Conservation (phyloP, 1,284 basidiomycete species). For the Neolentinus lepideus region DNA sequence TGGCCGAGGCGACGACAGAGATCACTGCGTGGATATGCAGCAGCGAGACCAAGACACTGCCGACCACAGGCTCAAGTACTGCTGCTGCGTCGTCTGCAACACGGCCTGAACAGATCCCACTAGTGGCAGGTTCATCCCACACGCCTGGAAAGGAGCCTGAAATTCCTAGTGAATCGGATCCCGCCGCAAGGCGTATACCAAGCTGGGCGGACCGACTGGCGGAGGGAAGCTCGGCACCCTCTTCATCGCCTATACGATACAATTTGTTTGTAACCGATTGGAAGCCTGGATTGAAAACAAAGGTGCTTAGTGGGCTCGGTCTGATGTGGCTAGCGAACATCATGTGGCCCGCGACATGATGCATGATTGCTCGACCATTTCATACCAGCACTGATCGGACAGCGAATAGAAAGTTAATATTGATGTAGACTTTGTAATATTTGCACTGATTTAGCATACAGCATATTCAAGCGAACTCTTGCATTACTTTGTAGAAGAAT, state of each 20-base stretch:
- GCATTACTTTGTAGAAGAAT: neutral
- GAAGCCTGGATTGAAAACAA: slow-evolving; percentile 28
- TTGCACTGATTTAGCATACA: neutral
- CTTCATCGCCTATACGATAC: slow-evolving; percentile 20
- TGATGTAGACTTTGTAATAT: neutral
- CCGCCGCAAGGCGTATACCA: slow-evolving; percentile 27
- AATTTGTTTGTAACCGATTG: slow-evolving; percentile 25
- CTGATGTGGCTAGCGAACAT: slow-evolving; percentile 53
- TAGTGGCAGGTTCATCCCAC: slow-evolving; percentile 12
- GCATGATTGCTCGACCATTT: slow-evolving; percentile 2
- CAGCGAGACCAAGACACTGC: slow-evolving; percentile 24
- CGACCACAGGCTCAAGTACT: slow-evolving; percentile 13
- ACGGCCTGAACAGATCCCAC: slow-evolving; percentile 1
- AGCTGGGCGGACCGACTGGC: slow-evolving; percentile 54
- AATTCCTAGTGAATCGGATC: slow-evolving; percentile 22
- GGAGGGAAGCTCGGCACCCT: slow-evolving; percentile 23
- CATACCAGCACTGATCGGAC: neutral
- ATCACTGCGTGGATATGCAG: slow-evolving; percentile 68
- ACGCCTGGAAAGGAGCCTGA: slow-evolving; percentile 14
- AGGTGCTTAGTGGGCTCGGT: slow-evolving; percentile 24
- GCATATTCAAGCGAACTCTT: neutral
- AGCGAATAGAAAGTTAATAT: slow-evolving; percentile 1
- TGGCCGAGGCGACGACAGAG: slow-evolving; percentile 68
- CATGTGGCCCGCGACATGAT: slow-evolving; percentile 39
- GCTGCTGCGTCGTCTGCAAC: slow-evolving; percentile 2